Evolutionary conservation across 2,329 filamentous ascomycete species (phyloP).

Genomic region (Didymella pinodella): DNA sequence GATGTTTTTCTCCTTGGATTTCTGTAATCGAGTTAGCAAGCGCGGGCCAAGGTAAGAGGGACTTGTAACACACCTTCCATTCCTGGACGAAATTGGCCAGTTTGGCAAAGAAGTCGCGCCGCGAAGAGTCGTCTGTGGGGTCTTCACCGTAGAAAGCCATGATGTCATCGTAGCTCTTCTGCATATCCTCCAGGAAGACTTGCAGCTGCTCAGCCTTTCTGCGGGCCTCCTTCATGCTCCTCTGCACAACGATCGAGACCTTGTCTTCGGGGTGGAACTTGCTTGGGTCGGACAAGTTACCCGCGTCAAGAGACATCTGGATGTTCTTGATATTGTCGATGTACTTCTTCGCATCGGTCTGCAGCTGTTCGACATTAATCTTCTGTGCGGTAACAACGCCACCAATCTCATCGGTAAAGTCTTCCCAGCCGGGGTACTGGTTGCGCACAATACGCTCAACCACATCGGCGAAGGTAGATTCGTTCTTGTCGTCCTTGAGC

Average conservation of each 20-base stretch:
- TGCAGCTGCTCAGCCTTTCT: slow-evolving; percentile 96
- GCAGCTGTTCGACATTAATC: slow-evolving; percentile 92
- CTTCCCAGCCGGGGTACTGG: slow-evolving; percentile 95
- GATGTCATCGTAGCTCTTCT: slow-evolving; percentile 89
- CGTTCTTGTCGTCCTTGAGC: slow-evolving; percentile 99
- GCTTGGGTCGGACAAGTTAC: slow-evolving; percentile 94
- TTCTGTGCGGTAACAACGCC: slow-evolving; percentile 83
- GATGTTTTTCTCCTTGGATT: slow-evolving; percentile 91
- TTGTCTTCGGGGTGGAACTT: slow-evolving; percentile 98
- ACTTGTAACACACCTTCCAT: slow-evolving; percentile 74
- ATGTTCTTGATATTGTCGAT: slow-evolving; percentile 95
- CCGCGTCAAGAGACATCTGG: slow-evolving; percentile 88
- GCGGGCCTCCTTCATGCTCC: slow-evolving; percentile 94
- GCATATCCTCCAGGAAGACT: slow-evolving; percentile 92
- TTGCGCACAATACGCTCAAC: slow-evolving; percentile 96
- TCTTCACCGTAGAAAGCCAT: slow-evolving; percentile 98
- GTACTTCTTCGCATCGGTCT: slow-evolving; percentile 86
- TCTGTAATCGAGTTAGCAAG: slow-evolving; percentile 57
- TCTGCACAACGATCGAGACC: slow-evolving; percentile 87
- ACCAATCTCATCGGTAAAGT: slow-evolving; percentile 82
- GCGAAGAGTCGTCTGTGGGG: slow-evolving; percentile 86
- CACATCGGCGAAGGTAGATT: slow-evolving; percentile 92
- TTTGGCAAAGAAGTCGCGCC: slow-evolving; percentile 94
- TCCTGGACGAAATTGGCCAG: slow-evolving; percentile 87
- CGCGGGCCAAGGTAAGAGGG: background rate